Base-by-base conservation (phyloP, 106 monocot species). In the Acanthochlamys bracteata region DNA sequence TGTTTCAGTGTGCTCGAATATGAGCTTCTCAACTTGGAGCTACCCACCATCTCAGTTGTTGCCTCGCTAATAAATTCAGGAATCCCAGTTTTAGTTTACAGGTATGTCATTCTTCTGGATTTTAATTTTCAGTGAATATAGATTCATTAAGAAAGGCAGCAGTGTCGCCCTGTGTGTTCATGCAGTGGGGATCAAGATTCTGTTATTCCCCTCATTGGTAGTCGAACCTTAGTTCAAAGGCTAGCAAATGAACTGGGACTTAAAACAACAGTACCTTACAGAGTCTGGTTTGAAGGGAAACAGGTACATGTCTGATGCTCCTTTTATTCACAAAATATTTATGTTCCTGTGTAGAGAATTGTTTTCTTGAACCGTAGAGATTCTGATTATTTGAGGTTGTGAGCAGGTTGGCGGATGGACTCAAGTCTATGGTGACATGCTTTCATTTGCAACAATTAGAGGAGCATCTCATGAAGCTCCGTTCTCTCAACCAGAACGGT, bases 401-500 rank as follows among this genome's bases (percentile, higher is more conserved):
- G 1, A 15, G 10, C 59, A 94, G 93, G 96, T 98, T 61, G 96
- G 96, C 24, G 96, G 96, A 67, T 98, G 96, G 96, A 98, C 96
- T 55, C 91, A 98, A 67, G 91, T 88, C 42, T 91, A 98, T 53
- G 96, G 88, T 0, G 73, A 81, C 19, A 69, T 76, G 23, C 85
- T 98, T 8, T 75, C 91, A 6, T 98, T 98, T 64, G 96, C 96
- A 16, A 98, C 96, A 4, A 81, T 98, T 13, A 77, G 96, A 85
- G 96, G 96, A 25, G 96, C 96, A 19, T 88, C 96, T 17, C 96
- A 98, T 60, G 96, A 98, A 76, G 96, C 83, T 42, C 96, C 96
- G 6, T 98, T 98, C 81, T 98, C 96, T 19, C 96, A 98, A 72
- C 96, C 96, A 17, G 83, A 78, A 68, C 84, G 96, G 66, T 91